Percentiles rank a stretch among this genome's conserved stretches.
These are phyloP conservation scores for Orbilia blumenaviensis DNA, from an alignment of 2,329 filamentous ascomycete species.

Conservation along the genomic window DNA sequence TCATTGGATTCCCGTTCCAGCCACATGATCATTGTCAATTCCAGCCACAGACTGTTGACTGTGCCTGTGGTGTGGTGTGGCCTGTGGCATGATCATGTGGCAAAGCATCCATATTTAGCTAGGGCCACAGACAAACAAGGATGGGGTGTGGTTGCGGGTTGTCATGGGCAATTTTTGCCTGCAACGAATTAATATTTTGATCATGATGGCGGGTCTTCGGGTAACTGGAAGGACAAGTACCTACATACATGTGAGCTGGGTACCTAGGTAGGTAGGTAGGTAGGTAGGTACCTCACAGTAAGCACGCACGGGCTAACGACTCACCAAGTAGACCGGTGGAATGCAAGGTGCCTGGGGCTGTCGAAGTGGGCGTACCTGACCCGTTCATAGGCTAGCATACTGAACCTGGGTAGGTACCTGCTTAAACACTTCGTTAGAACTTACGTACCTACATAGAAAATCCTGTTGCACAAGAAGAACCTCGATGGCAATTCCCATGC, in stretches of 20 bases:
- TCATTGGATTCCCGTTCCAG: neutral
- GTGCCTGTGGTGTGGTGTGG: neutral
- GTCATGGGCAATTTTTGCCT: conserved; percentile 23
- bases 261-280: no score
- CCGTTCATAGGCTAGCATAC: conserved; percentile 29
- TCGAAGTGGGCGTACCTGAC: conserved; percentile 15
- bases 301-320: no score
- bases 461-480: neutral
- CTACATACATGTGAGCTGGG: neutral
- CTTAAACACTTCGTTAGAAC: no score
- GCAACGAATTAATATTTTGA: neutral
- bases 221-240: conserved; percentile 19
- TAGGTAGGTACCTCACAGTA: no score
- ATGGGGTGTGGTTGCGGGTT: conserved; percentile 29
- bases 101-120: neutral
- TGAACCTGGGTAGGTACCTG: neutral
- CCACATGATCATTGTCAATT: conserved; percentile 1
- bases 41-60: neutral
- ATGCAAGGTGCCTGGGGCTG: neutral
- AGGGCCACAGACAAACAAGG: neutral
- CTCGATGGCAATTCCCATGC: neutral
- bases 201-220: conserved; percentile 23
- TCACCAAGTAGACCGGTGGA: no score
- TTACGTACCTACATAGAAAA: no score
- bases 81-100: conserved; percentile 37